Evolutionary conservation across 176 grass and related monocot species (phyloP).

Genomic region (Rhynchospora pubera): DNA sequence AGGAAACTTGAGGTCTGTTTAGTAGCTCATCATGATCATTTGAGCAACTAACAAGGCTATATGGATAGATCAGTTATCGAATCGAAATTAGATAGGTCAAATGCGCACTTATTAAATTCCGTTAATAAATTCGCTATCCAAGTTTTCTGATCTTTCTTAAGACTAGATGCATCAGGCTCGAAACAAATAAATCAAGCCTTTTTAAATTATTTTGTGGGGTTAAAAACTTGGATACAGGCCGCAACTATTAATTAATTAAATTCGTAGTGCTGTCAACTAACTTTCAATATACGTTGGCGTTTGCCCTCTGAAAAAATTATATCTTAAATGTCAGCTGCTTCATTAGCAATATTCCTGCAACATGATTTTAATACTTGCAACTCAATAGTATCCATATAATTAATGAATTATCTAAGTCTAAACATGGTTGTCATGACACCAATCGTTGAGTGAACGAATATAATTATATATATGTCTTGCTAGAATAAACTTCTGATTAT

Average conservation of each 20-base stretch:
- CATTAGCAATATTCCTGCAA: not conserved
- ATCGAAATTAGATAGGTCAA: not conserved
- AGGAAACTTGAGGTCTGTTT: not conserved
- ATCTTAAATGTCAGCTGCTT: not conserved
- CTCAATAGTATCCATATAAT: not conserved
- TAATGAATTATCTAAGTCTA: not conserved
- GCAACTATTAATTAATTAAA: not conserved
- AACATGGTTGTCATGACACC: constrained; percentile 7
- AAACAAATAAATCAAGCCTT: not conserved
- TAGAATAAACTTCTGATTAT: not conserved
- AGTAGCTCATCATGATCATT: not conserved
- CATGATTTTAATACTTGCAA: not conserved
- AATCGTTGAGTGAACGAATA: not conserved
- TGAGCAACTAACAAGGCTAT: not conserved
- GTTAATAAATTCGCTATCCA: not conserved
- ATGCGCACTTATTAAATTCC: not conserved
- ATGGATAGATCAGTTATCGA: not conserved
- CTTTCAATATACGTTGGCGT: not conserved
- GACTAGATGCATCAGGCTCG: not conserved
- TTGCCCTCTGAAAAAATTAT: not conserved
- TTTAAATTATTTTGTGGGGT: too few relatives aligned
- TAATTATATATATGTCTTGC: not conserved
- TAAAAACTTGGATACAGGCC: not conserved
- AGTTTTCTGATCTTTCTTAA: not conserved
- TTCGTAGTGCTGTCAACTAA: not conserved